Evolutionary conservation across 495 filamentous ascomycete genomes (phyloP).

Genomic region (Aspergillus coremiiformis): DNA sequence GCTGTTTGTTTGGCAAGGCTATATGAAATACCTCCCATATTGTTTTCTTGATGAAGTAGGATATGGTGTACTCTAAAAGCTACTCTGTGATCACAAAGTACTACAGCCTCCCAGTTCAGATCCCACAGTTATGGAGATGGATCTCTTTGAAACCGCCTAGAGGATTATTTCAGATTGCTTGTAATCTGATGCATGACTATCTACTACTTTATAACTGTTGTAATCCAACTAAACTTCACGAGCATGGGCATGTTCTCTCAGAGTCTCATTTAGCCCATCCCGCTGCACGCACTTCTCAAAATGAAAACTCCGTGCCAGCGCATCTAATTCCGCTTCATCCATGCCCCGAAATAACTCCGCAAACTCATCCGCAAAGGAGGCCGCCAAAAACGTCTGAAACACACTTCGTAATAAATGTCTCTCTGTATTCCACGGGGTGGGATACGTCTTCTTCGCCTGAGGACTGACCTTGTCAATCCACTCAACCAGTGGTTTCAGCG

Average conservation of each 20-base stretch:
- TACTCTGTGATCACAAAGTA: too few species aligned
- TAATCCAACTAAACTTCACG: neutral
- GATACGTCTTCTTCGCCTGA: slow-evolving; percentile 42
- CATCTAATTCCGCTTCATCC: slow-evolving; percentile 47
- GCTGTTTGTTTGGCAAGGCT: neutral
- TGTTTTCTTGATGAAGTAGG: neutral
- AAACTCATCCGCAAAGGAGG: slow-evolving; percentile 49
- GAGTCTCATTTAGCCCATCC: slow-evolving; percentile 48
- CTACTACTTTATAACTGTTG: too few species aligned
- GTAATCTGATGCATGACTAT: too few species aligned
- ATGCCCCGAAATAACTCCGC: slow-evolving; percentile 51
- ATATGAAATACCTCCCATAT: neutral
- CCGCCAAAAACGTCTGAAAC: slow-evolving; percentile 46
- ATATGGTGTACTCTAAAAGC: too few species aligned
- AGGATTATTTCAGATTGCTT: too few species aligned
- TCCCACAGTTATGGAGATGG: too few species aligned
- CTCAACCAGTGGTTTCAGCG: slow-evolving; percentile 31
- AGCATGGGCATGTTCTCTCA: slow-evolving; percentile 34
- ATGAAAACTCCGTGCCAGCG: slow-evolving; percentile 47
- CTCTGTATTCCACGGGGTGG: slow-evolving; percentile 50
- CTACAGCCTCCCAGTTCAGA: too few species aligned
- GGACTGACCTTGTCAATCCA: slow-evolving; percentile 38
- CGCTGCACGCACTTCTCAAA: slow-evolving; percentile 51
- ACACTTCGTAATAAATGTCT: slow-evolving; percentile 46
- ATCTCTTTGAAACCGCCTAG: too few species aligned